phyloP scores from a whole-genome alignment of 1,139 yeast genomes.

The Pichia norvegensis region DNA sequence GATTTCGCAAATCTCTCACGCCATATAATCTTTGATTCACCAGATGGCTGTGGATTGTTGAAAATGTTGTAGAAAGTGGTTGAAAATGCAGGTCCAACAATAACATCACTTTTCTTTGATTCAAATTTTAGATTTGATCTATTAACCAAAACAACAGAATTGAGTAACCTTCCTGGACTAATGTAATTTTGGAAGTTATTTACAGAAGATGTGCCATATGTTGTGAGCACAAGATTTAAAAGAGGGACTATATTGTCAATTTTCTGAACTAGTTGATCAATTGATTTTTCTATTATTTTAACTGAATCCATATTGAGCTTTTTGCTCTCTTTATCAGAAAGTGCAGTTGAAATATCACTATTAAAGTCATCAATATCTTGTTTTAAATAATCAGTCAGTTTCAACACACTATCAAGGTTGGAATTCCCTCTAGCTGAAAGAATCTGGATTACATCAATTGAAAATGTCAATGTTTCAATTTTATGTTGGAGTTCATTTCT shows the following conservation, averaged over 20 bases:
- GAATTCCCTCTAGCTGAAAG: slow-evolving; percentile 71
- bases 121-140: slow-evolving; percentile 34
- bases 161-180: slow-evolving; percentile 61
- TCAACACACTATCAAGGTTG: slow-evolving; percentile 49
- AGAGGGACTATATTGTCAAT: slow-evolving; percentile 69
- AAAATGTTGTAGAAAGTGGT: slow-evolving; percentile 58
- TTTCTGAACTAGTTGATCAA: slow-evolving; percentile 40
- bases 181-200: slow-evolving; percentile 41
- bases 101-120: slow-evolving; percentile 14
- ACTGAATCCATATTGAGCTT: slow-evolving; percentile 31
- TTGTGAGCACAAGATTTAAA: slow-evolving; percentile 56
- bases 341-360: slow-evolving; percentile 34
- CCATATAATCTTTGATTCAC: slow-evolving; percentile 49
- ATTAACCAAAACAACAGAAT: slow-evolving; percentile 48
- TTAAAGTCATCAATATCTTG: slow-evolving; percentile 56
- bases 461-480: slow-evolving; percentile 55
- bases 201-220: slow-evolving; percentile 60
- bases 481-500: slow-evolving; percentile 47
- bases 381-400: slow-evolving; percentile 49
- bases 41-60: slow-evolving; percentile 45
- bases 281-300: slow-evolving; percentile 41
- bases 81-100: slow-evolving; percentile 57
- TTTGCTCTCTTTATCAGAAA: slow-evolving; percentile 12
- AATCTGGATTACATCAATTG: slow-evolving; percentile 62
- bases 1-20: slow-evolving; percentile 65